These are phyloP conservation scores for Penicillium egyptiacum DNA, from an alignment of 495 filamentous ascomycete genomes.

Conservation along the genomic window DNA sequence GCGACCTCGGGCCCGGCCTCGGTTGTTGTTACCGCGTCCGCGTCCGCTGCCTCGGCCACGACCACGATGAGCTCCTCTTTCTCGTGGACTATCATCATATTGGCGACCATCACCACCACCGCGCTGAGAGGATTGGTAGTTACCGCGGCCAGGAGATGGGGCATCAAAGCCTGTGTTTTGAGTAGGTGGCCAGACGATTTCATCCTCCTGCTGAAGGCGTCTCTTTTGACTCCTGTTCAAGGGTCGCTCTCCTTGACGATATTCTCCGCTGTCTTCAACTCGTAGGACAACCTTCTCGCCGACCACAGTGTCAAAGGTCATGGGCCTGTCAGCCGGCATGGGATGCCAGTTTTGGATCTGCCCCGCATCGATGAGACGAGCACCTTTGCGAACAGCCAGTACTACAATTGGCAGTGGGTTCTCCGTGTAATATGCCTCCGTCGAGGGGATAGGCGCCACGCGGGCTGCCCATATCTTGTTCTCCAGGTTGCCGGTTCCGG, in stretches of 20 bases:
- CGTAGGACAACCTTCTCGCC: constrained; percentile 82
- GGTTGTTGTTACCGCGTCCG: constrained; percentile 41
- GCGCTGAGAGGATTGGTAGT: constrained; percentile 24
- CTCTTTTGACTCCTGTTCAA: constrained; percentile 54
- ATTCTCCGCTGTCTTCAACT: constrained; percentile 67
- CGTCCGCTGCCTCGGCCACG: constrained; percentile 49
- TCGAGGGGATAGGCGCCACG: constrained; percentile 67
- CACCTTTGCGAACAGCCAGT: constrained; percentile 66
- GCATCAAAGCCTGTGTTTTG: constrained; percentile 21
- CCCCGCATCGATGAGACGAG: constrained; percentile 74
- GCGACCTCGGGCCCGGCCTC: constrained; percentile 46
- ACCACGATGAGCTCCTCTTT: constrained; percentile 46
- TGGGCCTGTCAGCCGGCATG: constrained; percentile 61
- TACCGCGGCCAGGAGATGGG: constrained; percentile 11
- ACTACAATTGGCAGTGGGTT: constrained; percentile 73
- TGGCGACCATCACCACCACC: constrained; percentile 25
- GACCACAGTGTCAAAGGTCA: constrained; percentile 75
- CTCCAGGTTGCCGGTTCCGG: constrained; percentile 69
- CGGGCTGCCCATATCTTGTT: constrained; percentile 84
- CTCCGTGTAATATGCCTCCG: constrained; percentile 67
- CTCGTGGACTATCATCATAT: constrained; percentile 35
- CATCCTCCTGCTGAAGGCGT: constrained; percentile 40
- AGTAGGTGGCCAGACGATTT: constrained; percentile 21
- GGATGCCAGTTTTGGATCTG: constrained; percentile 86
- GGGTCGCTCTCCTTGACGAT: constrained; percentile 29